Percentiles rank a stretch among this genome's conserved stretches.
Conservation (phyloP, 768 basidiomycete genomes). For the Boletus eberwhitei region DNA sequence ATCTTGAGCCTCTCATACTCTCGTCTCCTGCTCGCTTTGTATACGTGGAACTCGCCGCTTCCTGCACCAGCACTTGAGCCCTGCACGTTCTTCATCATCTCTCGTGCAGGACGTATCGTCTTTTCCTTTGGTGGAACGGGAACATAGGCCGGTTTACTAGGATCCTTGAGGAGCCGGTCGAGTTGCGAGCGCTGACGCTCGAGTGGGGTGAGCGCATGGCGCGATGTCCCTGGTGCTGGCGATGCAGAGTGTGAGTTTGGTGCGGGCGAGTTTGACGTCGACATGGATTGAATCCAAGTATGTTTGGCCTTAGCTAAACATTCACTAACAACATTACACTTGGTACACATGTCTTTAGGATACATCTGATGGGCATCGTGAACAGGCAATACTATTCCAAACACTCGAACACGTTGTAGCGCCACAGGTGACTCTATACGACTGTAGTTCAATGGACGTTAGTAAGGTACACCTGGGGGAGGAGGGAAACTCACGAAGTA, state of each 20-base stretch:
- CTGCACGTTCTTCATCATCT: conserved; percentile 99
- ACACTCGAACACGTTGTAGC: not conserved
- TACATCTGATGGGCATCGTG: conserved; percentile 4
- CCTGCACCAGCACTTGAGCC: conserved; percentile 97
- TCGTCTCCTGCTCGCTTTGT: conserved; percentile 89
- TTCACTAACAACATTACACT: conserved; percentile 15
- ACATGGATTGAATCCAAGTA: conserved; percentile 24
- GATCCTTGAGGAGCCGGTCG: conserved; percentile 87
- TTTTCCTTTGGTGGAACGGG: conserved; percentile 83
- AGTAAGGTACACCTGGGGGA: not conserved
- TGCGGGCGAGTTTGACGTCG: conserved; percentile 27
- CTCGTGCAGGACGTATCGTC: conserved; percentile 73
- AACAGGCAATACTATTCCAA: not conserved
- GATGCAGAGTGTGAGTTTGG: conserved; percentile 30
- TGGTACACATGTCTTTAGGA: conserved; percentile 13
- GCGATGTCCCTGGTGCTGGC: conserved; percentile 29
- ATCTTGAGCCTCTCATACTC: conserved; percentile 94
- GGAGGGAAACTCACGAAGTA: conserved; percentile 62
- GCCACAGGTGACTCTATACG: conserved; percentile 16
- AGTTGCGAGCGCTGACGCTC: conserved; percentile 66
- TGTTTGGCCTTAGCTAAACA: conserved; percentile 14
- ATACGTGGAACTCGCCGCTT: conserved; percentile 97
- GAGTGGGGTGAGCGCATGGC: conserved; percentile 49
- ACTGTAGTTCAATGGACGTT: conserved; percentile 16
- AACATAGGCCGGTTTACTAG: conserved; percentile 74